Evolutionary conservation across 2,329 filamentous ascomycete genomes (phyloP), one percentile per base, ranked within the genome.

Genomic region (Fusarium chaquense): DNA sequence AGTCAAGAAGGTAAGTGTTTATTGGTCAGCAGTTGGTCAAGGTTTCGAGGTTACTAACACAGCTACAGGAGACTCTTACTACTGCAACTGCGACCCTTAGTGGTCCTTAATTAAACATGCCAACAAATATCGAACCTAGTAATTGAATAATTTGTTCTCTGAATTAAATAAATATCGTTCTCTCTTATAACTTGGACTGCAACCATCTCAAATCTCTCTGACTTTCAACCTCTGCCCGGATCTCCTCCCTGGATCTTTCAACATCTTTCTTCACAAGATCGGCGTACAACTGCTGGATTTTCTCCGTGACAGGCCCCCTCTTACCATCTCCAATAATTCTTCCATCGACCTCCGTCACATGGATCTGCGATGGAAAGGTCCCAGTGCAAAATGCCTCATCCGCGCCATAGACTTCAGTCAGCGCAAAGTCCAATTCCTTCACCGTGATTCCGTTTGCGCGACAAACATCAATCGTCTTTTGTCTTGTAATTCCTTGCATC

Each of bases 381-480:
- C 61, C 61, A 0, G 61, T 64, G 0, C 61, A 64, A 5, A 64
- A 64, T 0, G 61, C 51, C 4, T 64, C 61, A 35, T 64, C 61
- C 0, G 59, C 61, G 0, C 61, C 59, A 16, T 64, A 64, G 0
- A 60, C 15, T 13, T 64, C 61, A 0, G 61, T 64, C 0, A 64
- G 16, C 0, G 61, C 44, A 1, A 64, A 64, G 2, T 64, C 61
- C 0, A 64, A 2, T 0, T 64, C 61, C 4, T 22, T 2, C 0
- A 64, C 51, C 0, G 26, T 50, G 0, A 64, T 64, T 0, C 61
- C 61, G 0, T 64, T 64, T 0, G 38, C 44, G 10, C 51, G 61
- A 0, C 61, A 64, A 0, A 64, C 51, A 1, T 64, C 59, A 0
- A 64, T 64, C 0, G 61, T 64, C 13, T 64, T 64, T 16, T 64